Evolutionary conservation across 768 basidiomycete genomes (phyloP).

Genomic region (Imleria badia): DNA sequence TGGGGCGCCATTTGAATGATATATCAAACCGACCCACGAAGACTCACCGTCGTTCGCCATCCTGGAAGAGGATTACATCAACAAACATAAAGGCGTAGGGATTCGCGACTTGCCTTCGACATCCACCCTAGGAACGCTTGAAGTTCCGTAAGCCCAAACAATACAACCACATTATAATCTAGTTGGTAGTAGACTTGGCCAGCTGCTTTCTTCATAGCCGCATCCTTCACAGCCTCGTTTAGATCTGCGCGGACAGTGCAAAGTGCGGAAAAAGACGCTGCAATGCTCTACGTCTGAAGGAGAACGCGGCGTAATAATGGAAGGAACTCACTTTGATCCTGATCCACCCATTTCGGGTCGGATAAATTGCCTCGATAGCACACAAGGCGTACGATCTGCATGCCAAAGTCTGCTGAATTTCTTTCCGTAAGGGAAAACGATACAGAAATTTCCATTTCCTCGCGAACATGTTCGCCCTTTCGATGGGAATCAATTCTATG

Average conservation of each 20-base stretch:
- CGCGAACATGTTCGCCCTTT: constrained; percentile 5
- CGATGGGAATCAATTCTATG: background rate
- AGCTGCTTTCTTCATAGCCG: background rate
- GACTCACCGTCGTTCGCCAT: constrained; percentile 1
- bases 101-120: background rate
- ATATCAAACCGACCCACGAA: background rate
- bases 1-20: too few species aligned
- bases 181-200: constrained; percentile 9
- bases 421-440: constrained; percentile 8
- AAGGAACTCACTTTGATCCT: constrained; percentile 8
- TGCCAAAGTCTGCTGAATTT: background rate
- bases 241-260: constrained; percentile 7
- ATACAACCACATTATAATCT: constrained; percentile 14
- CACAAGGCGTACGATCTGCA: constrained; percentile 3
- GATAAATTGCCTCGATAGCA: constrained; percentile 10
- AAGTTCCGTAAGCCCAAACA: constrained; percentile 11
- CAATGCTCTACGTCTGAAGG: background rate
- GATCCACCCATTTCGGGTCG: constrained; percentile 15
- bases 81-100: background rate
- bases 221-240: background rate
- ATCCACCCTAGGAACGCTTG: constrained; percentile 9
- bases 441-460: constrained; percentile 8
- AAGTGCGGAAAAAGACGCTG: constrained; percentile 4
- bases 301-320: too few species aligned
- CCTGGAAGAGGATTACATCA: background rate